Evolutionary conservation across 2,329 filamentous ascomycete genomes (phyloP).

Genomic region (Nigrospora oryzae): DNA sequence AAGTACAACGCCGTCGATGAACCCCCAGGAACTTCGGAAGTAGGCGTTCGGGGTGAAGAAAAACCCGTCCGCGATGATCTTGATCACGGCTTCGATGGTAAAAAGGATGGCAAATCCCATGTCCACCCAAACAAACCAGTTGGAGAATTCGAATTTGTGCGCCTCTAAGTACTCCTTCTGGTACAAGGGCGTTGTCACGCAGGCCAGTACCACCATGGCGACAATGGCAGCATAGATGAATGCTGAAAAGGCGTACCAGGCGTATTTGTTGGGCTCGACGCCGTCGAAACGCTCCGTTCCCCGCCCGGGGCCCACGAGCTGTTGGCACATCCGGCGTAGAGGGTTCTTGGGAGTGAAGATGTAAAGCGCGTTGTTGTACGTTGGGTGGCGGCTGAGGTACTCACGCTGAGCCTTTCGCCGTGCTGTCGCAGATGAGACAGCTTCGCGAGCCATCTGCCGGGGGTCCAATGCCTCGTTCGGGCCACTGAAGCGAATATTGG

Average conservation of each 20-base stretch:
- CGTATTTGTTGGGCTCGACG: constrained; percentile 74
- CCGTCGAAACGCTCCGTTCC: constrained; percentile 84
- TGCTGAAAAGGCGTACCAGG: constrained; percentile 91
- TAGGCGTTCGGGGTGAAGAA: constrained; percentile 98
- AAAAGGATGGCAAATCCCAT: constrained; percentile 84
- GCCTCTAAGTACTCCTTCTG: constrained; percentile 75
- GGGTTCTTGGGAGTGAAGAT: constrained; percentile 74
- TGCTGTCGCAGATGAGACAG: constrained; percentile 72
- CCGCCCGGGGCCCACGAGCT: constrained; percentile 82
- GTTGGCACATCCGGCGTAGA: constrained; percentile 75
- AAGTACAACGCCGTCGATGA: constrained; percentile 87
- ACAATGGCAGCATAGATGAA: constrained; percentile 92
- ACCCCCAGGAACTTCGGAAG: constrained; percentile 91
- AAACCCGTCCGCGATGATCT: constrained; percentile 89
- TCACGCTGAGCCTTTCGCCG: constrained; percentile 85
- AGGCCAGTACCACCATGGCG: constrained; percentile 95
- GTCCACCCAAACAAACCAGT: constrained; percentile 96
- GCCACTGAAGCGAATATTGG: constrained; percentile 59
- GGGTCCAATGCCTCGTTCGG: constrained; percentile 76
- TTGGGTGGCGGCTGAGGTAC: constrained; percentile 78
- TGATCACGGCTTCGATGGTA: constrained; percentile 77
- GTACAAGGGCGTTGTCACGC: constrained; percentile 87
- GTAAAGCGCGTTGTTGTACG: constrained; percentile 87
- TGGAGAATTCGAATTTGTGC: constrained; percentile 49
- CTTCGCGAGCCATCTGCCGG: constrained; percentile 81